Conservation (phyloP, 257 asterid species). For the Solanum medicagineum region DNA sequence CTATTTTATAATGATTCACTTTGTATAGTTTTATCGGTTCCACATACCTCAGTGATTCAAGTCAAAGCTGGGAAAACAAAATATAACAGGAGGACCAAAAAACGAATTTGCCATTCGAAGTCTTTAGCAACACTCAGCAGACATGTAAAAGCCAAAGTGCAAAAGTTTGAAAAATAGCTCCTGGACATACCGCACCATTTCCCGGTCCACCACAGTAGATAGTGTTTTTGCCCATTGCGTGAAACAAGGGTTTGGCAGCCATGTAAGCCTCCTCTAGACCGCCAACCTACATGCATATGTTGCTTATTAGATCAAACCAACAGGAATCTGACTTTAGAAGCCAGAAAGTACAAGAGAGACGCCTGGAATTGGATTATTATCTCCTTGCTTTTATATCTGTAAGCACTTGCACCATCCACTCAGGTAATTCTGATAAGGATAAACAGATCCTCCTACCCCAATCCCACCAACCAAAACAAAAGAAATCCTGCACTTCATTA, state of each 20-base stretch:
- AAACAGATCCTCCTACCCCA: background rate
- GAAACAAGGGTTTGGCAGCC: slow-evolving; percentile 67
- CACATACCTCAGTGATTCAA: background rate
- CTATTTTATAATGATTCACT: background rate
- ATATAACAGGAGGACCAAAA: background rate
- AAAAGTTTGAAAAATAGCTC: background rate
- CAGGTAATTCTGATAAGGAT: background rate
- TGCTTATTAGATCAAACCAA: background rate
- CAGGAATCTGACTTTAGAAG: background rate
- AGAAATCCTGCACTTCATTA: background rate
- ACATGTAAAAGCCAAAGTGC: background rate
- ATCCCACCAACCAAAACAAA: background rate
- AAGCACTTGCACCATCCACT: background rate
- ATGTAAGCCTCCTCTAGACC: slow-evolving; percentile 69
- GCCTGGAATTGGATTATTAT: background rate
- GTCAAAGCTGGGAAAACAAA: background rate
- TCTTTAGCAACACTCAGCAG: background rate
- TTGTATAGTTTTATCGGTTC: background rate
- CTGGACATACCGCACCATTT: slow-evolving; percentile 69
- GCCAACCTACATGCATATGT: slow-evolving; percentile 55
- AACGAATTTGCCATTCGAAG: background rate
- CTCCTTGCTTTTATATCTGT: background rate
- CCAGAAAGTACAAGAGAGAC: background rate
- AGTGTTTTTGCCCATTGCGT: slow-evolving; percentile 79
- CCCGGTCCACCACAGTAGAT: slow-evolving; percentile 97